Evolutionary conservation across 2,329 filamentous ascomycete species (phyloP).

Genomic region (Exophiala bonariae): DNA sequence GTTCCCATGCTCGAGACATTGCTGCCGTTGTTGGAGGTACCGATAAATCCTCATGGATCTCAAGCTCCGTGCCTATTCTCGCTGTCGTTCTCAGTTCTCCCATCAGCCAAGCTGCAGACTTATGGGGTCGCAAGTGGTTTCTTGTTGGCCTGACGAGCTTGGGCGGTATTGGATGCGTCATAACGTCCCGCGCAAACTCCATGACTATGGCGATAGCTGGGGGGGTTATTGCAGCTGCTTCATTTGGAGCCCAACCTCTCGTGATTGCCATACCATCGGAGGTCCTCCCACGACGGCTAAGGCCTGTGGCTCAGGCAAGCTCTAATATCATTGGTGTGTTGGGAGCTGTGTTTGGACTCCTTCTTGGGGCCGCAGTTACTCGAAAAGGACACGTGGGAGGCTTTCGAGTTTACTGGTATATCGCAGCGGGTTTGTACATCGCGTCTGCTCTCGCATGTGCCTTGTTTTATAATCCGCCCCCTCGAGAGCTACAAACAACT

Average conservation of each 20-base stretch:
- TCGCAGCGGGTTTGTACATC: not conserved
- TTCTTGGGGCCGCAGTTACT: not conserved
- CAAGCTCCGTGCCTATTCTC: slow-evolving; percentile 5
- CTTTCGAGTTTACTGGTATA: slow-evolving; percentile 1
- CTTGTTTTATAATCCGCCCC: not conserved
- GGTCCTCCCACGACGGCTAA: not conserved
- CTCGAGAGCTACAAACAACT: not conserved
- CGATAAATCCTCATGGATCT: slow-evolving; percentile 7
- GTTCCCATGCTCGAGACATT: slow-evolving; percentile 2
- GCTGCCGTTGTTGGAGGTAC: slow-evolving; percentile 8
- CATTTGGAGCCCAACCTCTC: not conserved
- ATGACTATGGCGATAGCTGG: not conserved
- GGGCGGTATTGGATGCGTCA: not conserved
- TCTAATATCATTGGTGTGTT: not conserved
- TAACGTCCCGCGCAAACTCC: not conserved
- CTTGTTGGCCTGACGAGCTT: not conserved
- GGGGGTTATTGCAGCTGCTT: not conserved
- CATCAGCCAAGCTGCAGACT: slow-evolving; percentile 11
- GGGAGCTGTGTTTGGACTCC: not conserved
- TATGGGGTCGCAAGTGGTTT: slow-evolving; percentile 12
- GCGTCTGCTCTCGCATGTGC: not conserved
- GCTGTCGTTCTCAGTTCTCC: not conserved
- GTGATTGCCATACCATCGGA: not conserved
- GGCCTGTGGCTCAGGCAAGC: not conserved
- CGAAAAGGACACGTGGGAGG: not conserved